A percentile compares a stretch with the other conserved stretches of the same genome.
Evolutionary conservation across 257 asterid genomes (phyloP).

Genomic region (Datura wrightii): DNA sequence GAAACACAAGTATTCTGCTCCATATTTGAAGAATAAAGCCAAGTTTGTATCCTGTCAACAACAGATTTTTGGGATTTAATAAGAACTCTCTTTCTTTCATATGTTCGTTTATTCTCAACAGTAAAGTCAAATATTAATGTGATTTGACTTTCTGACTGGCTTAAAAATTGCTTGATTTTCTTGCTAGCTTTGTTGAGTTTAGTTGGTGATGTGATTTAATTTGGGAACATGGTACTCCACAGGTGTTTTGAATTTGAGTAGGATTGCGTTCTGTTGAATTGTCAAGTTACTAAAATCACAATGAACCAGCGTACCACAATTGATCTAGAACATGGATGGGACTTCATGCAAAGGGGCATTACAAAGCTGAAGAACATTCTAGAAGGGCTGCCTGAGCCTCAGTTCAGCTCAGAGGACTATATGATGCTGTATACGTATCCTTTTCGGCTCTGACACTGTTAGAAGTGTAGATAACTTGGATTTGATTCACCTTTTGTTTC

Average conservation of each 20-base stretch:
- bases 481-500: constrained; percentile 33
- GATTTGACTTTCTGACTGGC: background rate
- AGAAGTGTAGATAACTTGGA: constrained; percentile 19
- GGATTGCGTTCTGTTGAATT: constrained; percentile 35
- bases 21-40: background rate
- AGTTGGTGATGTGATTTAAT: constrained; percentile 6
- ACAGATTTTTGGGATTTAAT: background rate
- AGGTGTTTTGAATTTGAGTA: constrained; percentile 40
- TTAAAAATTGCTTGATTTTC: background rate
- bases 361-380: constrained; percentile 83
- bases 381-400: constrained; percentile 89
- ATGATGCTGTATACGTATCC: constrained; percentile 93
- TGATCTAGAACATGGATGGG: constrained; percentile 95
- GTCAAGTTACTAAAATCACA: constrained; percentile 51
- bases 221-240: constrained; percentile 22
- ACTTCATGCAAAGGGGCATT: constrained; percentile 86
- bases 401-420: constrained; percentile 90
- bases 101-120: background rate
- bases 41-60: constrained; percentile 1
- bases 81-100: background rate
- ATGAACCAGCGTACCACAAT: constrained; percentile 75
- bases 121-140: background rate
- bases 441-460: constrained; percentile 28
- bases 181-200: background rate
- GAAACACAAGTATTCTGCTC: constrained; percentile 23